phyloP scores from a whole-genome alignment of 2,329 filamentous ascomycete species.

The Fusarium siculi region DNA sequence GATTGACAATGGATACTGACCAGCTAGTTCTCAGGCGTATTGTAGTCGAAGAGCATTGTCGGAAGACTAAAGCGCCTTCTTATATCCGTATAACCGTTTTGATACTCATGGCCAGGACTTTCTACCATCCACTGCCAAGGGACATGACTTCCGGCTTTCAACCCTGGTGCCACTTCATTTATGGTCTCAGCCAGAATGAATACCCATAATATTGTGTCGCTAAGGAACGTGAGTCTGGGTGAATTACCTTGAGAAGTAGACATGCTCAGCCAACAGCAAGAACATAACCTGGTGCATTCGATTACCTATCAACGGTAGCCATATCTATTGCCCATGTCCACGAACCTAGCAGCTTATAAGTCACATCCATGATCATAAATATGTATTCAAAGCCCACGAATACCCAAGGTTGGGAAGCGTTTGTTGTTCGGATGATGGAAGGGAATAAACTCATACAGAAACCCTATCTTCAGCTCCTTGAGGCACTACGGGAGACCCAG shows the following conservation, averaged over 20 bases:
- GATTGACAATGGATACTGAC: not conserved
- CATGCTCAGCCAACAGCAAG: not conserved
- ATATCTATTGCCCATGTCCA: not conserved
- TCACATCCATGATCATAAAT: not conserved
- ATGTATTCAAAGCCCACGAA: not conserved
- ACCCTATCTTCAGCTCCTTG: not conserved
- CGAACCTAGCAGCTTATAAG: not conserved
- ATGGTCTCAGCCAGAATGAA: not conserved
- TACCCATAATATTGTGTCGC: not conserved
- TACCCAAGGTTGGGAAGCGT: not conserved
- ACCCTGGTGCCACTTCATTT: not conserved
- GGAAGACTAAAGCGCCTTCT: not conserved
- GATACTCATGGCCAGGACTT: not conserved
- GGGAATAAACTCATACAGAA: not conserved
- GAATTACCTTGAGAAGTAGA: not conserved
- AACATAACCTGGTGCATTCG: not conserved
- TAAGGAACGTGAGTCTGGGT: not conserved
- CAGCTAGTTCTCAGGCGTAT: not conserved
- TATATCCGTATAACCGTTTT: not conserved
- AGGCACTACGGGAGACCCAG: not conserved
- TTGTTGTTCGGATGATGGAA: not conserved
- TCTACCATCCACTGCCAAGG: not conserved
- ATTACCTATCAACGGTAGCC: not conserved
- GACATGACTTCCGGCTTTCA: not conserved
- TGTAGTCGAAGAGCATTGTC: not conserved